phyloP scores from a whole-genome alignment of 352 stramenopile genomes.

The Globisporangium megalacanthum region DNA sequence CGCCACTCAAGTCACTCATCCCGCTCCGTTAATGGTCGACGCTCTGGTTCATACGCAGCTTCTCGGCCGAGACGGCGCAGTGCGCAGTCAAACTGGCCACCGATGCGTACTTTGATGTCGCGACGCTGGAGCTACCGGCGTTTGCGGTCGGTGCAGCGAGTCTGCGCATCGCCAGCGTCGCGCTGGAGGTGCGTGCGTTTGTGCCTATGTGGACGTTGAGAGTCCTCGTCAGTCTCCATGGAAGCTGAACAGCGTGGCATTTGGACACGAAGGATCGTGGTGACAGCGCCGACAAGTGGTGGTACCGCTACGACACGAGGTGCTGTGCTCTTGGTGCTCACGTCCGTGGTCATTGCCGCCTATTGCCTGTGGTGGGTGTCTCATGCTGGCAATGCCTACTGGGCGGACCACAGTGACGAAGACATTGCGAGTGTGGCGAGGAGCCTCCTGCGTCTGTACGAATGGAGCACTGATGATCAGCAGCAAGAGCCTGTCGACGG shows the following conservation, averaged over 20 bases:
- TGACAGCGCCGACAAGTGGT: constrained; percentile 27
- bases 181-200: constrained; percentile 15
- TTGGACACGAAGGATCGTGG: neutral
- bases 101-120: constrained; percentile 26
- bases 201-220: neutral
- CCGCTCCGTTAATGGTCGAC: no score
- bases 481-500: neutral
- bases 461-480: neutral
- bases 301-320: constrained; percentile 46
- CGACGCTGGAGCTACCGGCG: constrained; percentile 19
- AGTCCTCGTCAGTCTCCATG: neutral
- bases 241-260: neutral
- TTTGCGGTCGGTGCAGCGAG: constrained; percentile 25
- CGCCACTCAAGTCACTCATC: no score
- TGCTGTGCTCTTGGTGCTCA: constrained; percentile 2
- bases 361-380: neutral
- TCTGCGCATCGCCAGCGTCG: constrained; percentile 20
- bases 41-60: constrained; percentile 8
- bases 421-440: constrained; percentile 27
- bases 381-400: neutral
- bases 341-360: neutral
- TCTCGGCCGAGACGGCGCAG: constrained; percentile 24
- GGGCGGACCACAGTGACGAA: constrained; percentile 27
- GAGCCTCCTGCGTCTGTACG: constrained; percentile 19
- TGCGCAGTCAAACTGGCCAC: constrained; percentile 32